These are phyloP conservation scores for Penicillium desertorum DNA, from an alignment of 495 filamentous ascomycete species.

Conservation along the genomic window DNA sequence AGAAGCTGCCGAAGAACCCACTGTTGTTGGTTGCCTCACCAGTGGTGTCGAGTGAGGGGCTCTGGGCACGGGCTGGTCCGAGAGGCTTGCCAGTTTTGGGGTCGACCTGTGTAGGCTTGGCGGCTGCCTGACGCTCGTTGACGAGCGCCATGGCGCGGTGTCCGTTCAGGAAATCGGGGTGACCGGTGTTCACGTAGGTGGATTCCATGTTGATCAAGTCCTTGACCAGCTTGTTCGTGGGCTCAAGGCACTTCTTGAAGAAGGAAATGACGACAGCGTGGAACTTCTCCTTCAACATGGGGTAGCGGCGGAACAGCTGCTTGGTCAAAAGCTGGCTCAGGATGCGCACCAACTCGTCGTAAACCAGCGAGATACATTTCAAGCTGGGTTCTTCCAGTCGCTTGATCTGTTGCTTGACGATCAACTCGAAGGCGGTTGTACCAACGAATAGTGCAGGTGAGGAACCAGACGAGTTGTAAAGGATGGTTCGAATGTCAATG, in stretches of 20 bases:
- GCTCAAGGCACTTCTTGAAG: constrained; percentile 97
- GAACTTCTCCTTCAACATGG: constrained; percentile 92
- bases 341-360: constrained; percentile 96
- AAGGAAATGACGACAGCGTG: constrained; percentile 91
- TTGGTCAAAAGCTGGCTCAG: constrained; percentile 86
- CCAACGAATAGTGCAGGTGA: constrained; percentile 97
- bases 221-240: constrained; percentile 92
- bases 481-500: constrained; percentile 91
- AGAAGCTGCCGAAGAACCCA: constrained; percentile 97
- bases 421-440: constrained; percentile 94
- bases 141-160: constrained; percentile 96
- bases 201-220: constrained; percentile 95
- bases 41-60: constrained; percentile 58
- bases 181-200: constrained; percentile 97
- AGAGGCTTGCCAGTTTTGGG: constrained; percentile 98
- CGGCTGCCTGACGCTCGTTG: constrained; percentile 76
- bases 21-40: constrained; percentile 57
- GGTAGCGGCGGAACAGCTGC: constrained; percentile 88
- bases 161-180: constrained; percentile 97
- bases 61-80: constrained; percentile 73
- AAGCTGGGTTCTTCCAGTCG: constrained; percentile 92
- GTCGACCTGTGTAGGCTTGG: constrained; percentile 93
- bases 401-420: constrained; percentile 98
- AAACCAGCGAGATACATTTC: constrained; percentile 95
- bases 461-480: constrained; percentile 97